phyloP scores from a whole-genome alignment of 2,329 filamentous ascomycete genomes.

The Cladosporium cucumerinum region DNA sequence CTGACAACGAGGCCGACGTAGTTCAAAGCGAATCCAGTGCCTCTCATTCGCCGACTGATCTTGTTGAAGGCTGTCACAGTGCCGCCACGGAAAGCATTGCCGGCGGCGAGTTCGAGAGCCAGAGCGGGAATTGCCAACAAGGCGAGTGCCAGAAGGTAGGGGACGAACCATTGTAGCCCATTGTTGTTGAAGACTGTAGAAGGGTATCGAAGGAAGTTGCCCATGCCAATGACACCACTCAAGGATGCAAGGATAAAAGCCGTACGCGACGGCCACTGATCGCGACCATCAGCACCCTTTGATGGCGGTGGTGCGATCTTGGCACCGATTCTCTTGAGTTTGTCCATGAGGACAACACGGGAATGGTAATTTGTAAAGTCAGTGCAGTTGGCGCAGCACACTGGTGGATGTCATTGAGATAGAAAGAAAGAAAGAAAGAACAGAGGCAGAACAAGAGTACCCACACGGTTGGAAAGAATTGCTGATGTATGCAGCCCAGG shows the following conservation, averaged over 20 bases:
- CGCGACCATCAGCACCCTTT: conserved; percentile 38
- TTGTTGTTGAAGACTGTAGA: conserved; percentile 60
- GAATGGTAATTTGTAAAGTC: neutral
- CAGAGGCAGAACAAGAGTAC: neutral
- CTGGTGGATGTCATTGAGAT: neutral
- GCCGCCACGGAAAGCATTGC: conserved; percentile 49
- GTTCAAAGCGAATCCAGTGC: conserved; percentile 48
- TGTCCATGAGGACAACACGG: neutral
- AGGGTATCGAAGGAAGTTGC: conserved; percentile 57
- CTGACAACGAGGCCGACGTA: conserved; percentile 54
- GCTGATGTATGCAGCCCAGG: neutral
- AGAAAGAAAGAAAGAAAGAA: neutral
- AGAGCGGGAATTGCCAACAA: conserved; percentile 56
- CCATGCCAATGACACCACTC: conserved; percentile 58
- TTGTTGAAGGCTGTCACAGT: conserved; percentile 37
- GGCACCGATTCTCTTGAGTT: neutral
- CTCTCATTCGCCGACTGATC: conserved; percentile 46
- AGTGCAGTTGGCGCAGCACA: neutral
- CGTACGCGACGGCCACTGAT: conserved; percentile 55
- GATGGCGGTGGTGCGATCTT: conserved; percentile 38
- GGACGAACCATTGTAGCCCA: conserved; percentile 61
- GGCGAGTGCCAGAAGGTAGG: conserved; percentile 55
- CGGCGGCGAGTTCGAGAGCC: conserved; percentile 53
- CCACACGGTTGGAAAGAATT: neutral
- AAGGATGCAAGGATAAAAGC: conserved; percentile 57